phyloP scores from a whole-genome alignment of 1,139 yeast species.

The Zygoascus sp. region DNA sequence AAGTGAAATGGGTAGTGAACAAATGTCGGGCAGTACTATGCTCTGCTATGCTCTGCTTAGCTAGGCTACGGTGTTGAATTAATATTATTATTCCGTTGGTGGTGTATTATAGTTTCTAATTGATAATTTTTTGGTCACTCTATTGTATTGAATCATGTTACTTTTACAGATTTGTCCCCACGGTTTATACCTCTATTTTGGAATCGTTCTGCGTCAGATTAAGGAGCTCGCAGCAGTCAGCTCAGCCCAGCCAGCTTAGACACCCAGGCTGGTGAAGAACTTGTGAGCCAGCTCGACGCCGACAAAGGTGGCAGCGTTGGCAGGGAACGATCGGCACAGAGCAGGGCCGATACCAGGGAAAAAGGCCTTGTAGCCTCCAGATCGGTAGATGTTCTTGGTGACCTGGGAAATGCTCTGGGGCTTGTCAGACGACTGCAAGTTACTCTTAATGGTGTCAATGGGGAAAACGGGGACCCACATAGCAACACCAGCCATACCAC shows the following conservation, averaged over 20 bases:
- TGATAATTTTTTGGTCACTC: neutral
- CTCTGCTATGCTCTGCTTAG: neutral
- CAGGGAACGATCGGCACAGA: conserved; percentile 88
- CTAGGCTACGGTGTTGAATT: neutral
- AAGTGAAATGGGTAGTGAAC: no score
- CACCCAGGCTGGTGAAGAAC: conserved; percentile 40
- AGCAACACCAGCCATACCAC: conserved; percentile 92
- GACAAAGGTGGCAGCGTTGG: conserved; percentile 94
- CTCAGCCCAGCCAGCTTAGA: conserved; percentile 9
- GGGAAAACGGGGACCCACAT: conserved; percentile 99
- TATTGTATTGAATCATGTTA: no score
- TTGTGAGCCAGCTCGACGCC: conserved; percentile 89
- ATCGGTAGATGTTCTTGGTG: conserved; percentile 55
- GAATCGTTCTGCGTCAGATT: no score
- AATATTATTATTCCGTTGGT: neutral
- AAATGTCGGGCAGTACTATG: no score
- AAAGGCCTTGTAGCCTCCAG: conserved; percentile 85
- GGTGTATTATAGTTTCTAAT: neutral
- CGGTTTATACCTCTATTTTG: no score
- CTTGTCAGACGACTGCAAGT: conserved; percentile 63
- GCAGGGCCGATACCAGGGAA: conserved; percentile 99
- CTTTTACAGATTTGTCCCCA: no score
- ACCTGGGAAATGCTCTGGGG: conserved; percentile 61
- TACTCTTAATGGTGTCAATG: conserved; percentile 88
- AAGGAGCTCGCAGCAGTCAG: no score